These are phyloP conservation scores for Calocera viscosa DNA, from an alignment of 768 basidiomycete genomes.

Conservation along the genomic window DNA sequence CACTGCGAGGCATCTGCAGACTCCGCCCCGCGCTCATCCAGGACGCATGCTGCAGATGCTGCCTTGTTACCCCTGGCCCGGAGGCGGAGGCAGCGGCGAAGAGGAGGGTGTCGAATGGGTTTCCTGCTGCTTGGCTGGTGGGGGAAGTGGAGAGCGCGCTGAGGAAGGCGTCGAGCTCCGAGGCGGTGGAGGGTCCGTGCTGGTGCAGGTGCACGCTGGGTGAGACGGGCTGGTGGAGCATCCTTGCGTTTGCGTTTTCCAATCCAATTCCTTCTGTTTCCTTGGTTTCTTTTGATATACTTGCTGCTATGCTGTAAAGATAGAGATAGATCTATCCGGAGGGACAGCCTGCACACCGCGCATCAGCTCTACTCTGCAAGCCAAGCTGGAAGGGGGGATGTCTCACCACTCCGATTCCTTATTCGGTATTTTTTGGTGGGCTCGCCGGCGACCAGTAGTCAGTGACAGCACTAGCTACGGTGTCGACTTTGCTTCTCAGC, in stretches of 20 bases:
- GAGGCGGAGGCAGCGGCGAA: neutral
- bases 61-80: neutral
- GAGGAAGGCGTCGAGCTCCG: neutral
- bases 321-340: neutral
- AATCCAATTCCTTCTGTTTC: neutral
- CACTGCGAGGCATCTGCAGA: neutral
- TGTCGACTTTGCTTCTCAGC: no score
- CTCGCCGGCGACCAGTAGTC: neutral
- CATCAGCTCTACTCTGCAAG: neutral
- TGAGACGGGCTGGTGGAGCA: neutral
- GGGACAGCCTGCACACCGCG: neutral
- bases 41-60: neutral
- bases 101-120: neutral
- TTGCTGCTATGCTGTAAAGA: neutral
- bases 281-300: neutral
- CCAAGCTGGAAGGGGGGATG: neutral
- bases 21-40: neutral
- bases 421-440: neutral
- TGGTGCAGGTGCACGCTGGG: neutral
- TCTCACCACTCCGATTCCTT: neutral
- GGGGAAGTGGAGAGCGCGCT: neutral
- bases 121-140: neutral
- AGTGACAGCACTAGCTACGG: neutral
- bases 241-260: neutral
- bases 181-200: neutral